Evolutionary conservation across 2,329 filamentous ascomycete species (phyloP).

Genomic region (Zymoseptoria pseudotritici): DNA sequence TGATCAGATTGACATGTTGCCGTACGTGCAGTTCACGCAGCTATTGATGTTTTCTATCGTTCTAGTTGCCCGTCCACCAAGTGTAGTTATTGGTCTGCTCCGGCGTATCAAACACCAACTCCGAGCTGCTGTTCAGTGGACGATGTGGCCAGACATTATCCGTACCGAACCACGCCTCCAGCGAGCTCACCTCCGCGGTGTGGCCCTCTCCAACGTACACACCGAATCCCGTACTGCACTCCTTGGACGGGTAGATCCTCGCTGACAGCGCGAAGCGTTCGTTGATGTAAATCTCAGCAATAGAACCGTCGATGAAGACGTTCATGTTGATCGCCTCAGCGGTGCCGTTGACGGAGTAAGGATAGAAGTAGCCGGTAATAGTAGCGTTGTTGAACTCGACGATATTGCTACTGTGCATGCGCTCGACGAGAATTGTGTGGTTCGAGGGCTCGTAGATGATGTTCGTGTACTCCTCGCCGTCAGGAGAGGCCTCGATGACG

Average conservation of each 20-base stretch:
- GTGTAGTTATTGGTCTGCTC: slow-evolving; percentile 39
- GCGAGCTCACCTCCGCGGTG: slow-evolving; percentile 25
- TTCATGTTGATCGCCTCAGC: slow-evolving; percentile 37
- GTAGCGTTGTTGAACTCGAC: slow-evolving; percentile 37
- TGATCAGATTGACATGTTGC: neutral
- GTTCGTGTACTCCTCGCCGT: slow-evolving; percentile 37
- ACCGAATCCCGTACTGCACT: slow-evolving; percentile 38
- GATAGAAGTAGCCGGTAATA: slow-evolving; percentile 41
- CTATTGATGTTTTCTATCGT: neutral
- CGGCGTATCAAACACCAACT: slow-evolving; percentile 36
- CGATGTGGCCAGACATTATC: slow-evolving; percentile 36
- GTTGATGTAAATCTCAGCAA: slow-evolving; percentile 43
- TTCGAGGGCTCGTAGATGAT: slow-evolving; percentile 41
- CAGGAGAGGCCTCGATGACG: slow-evolving; percentile 37
- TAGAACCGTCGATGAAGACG: slow-evolving; percentile 42
- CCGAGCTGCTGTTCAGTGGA: slow-evolving; percentile 35
- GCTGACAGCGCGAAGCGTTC: slow-evolving; percentile 36
- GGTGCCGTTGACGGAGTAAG: slow-evolving; percentile 33
- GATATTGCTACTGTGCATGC: slow-evolving; percentile 37
- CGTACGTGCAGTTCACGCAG: neutral
- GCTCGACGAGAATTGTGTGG: slow-evolving; percentile 40
- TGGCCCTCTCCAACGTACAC: slow-evolving; percentile 34
- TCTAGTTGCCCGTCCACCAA: slow-evolving; percentile 37
- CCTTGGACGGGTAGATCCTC: slow-evolving; percentile 40
- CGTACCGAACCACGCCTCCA: slow-evolving; percentile 35